Conservation (phyloP, 208 protist genomes). For the Crithidia fasciculata region DNA sequence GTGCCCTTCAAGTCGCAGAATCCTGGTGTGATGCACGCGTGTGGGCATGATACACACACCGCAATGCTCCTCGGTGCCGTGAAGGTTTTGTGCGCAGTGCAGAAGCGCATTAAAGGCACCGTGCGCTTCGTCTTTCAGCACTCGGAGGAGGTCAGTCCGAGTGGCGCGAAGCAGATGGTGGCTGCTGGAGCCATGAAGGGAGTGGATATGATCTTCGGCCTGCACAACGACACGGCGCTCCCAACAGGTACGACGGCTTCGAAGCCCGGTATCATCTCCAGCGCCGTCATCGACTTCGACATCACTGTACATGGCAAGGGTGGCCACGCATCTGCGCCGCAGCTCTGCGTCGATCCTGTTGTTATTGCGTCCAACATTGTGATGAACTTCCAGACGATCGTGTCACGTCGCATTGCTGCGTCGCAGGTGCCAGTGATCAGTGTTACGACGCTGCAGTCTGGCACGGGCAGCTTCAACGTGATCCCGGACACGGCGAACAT, state of each 20-base stretch:
- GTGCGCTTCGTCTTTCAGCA: slow-evolving; percentile 82
- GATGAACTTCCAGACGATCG: slow-evolving; percentile 55
- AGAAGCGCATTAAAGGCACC: slow-evolving; percentile 54
- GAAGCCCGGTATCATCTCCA: slow-evolving; percentile 35
- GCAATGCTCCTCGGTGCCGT: slow-evolving; percentile 57
- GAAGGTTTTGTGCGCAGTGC: slow-evolving; percentile 47
- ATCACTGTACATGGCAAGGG: slow-evolving; percentile 63
- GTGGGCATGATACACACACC: slow-evolving; percentile 65
- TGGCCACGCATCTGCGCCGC: slow-evolving; percentile 61
- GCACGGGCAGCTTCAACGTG: slow-evolving; percentile 67
- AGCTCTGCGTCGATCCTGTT: slow-evolving; percentile 64
- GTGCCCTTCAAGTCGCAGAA: slow-evolving; percentile 54
- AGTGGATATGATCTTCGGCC: slow-evolving; percentile 62
- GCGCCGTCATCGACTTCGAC: slow-evolving; percentile 64
- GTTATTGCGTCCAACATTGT: slow-evolving; percentile 59
- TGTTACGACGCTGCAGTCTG: slow-evolving; percentile 53
- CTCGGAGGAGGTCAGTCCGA: slow-evolving; percentile 59
- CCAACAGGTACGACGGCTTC: slow-evolving; percentile 12
- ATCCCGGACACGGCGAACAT: slow-evolving; percentile 63
- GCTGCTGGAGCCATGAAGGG: slow-evolving; percentile 49
- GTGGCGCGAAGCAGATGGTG: slow-evolving; percentile 58
- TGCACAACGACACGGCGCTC: slow-evolving; percentile 41
- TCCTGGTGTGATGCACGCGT: slow-evolving; percentile 65
- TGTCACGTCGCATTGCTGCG: slow-evolving; percentile 60
- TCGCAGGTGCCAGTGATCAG: slow-evolving; percentile 56